Percentiles rank a stretch among this genome's conserved stretches.
Conservation (phyloP, 306 rosid genomes). For the Myrica gale region DNA sequence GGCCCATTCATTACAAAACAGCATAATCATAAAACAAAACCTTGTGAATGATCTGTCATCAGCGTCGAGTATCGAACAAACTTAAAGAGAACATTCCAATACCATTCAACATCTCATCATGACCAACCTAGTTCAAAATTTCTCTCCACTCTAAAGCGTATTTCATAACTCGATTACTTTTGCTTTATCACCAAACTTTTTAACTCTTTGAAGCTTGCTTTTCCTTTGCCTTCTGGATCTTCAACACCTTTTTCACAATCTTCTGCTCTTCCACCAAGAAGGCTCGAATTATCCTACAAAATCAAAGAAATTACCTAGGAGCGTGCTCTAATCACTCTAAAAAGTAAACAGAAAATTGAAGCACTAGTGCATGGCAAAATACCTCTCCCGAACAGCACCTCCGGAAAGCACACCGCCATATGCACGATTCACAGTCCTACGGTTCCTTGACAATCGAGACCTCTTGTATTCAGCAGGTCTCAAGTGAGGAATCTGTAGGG, state of each 20-base stretch:
- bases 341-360: neutral
- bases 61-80: slow-evolving; percentile 19
- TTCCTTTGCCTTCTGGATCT: slow-evolving; percentile 89
- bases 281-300: slow-evolving; percentile 68
- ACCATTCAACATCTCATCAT: slow-evolving; percentile 18
- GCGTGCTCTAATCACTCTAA: neutral
- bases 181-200: slow-evolving; percentile 8
- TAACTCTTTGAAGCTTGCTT: slow-evolving; percentile 59
- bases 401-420: slow-evolving; percentile 85
- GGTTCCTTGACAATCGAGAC: slow-evolving; percentile 73
- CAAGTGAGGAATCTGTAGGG: slow-evolving; percentile 74
- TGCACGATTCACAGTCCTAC: slow-evolving; percentile 76
- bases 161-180: slow-evolving; percentile 22
- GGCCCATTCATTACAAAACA: neutral
- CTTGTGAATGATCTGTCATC: slow-evolving; percentile 17
- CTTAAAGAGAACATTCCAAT: slow-evolving; percentile 17
- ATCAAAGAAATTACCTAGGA: neutral
- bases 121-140: slow-evolving; percentile 54
- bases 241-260: slow-evolving; percentile 90
- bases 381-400: slow-evolving; percentile 88
- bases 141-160: slow-evolving; percentile 29
- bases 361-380: neutral
- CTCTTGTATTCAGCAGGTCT: slow-evolving; percentile 88
- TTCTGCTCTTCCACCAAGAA: slow-evolving; percentile 90
- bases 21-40: neutral